Evolutionary conservation across 305 asterid genomes (phyloP), one percentile per base, ranked within the genome.

Genomic region (Vinca major): DNA sequence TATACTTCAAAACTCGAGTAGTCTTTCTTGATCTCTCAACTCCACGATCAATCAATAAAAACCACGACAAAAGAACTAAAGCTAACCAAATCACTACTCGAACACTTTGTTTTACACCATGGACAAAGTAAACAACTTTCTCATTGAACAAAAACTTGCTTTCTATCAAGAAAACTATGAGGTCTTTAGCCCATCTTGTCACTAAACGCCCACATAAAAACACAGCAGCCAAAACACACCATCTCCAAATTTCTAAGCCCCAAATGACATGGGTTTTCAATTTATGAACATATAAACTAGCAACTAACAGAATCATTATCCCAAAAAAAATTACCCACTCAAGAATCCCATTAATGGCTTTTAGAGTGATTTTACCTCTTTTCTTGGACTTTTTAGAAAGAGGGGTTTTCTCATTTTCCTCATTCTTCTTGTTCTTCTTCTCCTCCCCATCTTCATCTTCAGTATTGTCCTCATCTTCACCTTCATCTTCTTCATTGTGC

Each of bases 141-240:
- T 83, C 88, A 72, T 89, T 85, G 45, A 89, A 83, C 26, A 89
- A 26, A 33, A 80, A 89, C 47, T 84, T 87, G 74, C 71, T 83
- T 20, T 86, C 96, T 45, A 87, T 83, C 80, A 87, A 73, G 83
- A 84, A 84, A 55, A 83, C 89, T 0, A 87, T 71, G 40, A 50
- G 7, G 63, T 78, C 80, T 3, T 71, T 81, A 10, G 86, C 66
- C 94, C 96, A 87, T 39, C 74, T 88, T 2, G 96, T 84, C 19
- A 87, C 82, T 40, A 89, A 26, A 60, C 85, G 90, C 63, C 94
- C 96, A 54, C 96, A 89, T 40, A 85, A 79, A 49, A 89, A 81
- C 0, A 85, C 96, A 65, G 86, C 66, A 12, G 71, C 84, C 4
- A 87, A 47, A 19, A 87, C 94, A 67, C 83, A 77, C 90, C 89